Conservation (phyloP, 1,139 yeast genomes). For the Lodderomyces metapsilosis region DNA sequence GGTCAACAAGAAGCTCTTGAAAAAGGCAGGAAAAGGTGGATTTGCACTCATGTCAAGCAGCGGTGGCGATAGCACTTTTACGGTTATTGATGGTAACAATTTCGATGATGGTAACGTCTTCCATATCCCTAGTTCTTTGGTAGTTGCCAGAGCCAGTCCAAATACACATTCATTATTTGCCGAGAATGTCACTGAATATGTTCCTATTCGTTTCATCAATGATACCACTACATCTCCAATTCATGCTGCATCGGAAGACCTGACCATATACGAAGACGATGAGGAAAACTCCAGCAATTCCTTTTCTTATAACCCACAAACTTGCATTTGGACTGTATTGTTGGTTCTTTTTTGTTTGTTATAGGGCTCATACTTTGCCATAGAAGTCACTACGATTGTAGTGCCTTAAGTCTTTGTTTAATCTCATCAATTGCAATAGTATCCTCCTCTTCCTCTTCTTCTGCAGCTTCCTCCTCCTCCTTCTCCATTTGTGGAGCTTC, state of each 20-base stretch:
- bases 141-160: constrained; percentile 12
- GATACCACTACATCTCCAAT: not conserved
- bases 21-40: constrained; percentile 8
- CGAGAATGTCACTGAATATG: constrained; percentile 6
- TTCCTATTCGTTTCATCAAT: not conserved
- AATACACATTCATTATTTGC: constrained; percentile 12
- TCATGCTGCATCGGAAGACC: not conserved
- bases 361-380: not conserved
- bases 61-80: not conserved
- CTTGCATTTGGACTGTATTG: constrained; percentile 1
- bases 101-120: not conserved
- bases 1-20: constrained; percentile 12
- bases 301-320: not conserved
- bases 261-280: not conserved
- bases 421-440: constrained; percentile 75
- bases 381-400: constrained; percentile 46
- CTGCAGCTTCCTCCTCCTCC: constrained; percentile 17
- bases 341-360: not conserved
- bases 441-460: constrained; percentile 72
- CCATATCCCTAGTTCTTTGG: constrained; percentile 6
- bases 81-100: not conserved
- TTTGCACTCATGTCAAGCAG: constrained; percentile 1
- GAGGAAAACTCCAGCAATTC: not conserved
- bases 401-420: constrained; percentile 84
- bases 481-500: constrained; percentile 18